These are phyloP conservation scores for Erythrobasidium hasegawianum DNA, from an alignment of 1,284 basidiomycete species.

Conservation along the genomic window DNA sequence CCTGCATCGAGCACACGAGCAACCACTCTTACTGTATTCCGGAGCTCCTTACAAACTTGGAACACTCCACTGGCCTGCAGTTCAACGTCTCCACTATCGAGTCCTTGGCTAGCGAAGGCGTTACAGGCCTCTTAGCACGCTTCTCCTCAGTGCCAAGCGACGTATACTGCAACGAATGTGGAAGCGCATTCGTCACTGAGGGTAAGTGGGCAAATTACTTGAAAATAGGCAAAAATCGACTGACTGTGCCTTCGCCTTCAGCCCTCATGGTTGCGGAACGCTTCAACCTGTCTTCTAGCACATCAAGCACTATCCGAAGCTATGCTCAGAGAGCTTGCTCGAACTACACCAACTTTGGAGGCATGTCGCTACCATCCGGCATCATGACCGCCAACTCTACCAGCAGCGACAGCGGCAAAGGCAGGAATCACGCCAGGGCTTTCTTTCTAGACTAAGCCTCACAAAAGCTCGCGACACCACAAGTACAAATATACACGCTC, in stretches of 20 bases:
- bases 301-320: background rate
- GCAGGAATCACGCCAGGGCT: no score
- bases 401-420: background rate
- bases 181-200: background rate
- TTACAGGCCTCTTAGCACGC: background rate
- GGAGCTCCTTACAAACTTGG: conserved; percentile 11
- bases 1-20: conserved; percentile 12
- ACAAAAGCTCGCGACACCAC: no score
- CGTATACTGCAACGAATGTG: background rate
- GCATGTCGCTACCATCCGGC: background rate
- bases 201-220: background rate
- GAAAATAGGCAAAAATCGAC: no score
- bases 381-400: background rate
- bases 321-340: background rate
- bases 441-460: no score
- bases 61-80: conserved; percentile 25
- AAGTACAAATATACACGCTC: no score
- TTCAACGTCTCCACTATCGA: conserved; percentile 14
- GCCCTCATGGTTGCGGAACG: background rate
- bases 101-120: background rate
- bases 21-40: conserved; percentile 30
- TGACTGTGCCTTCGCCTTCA: background rate
- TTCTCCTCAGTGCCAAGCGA: background rate
- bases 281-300: background rate
- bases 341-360: background rate